Base-by-base conservation (phyloP, 1,139 yeast species). In the Pichia kudriavzevii region DNA sequence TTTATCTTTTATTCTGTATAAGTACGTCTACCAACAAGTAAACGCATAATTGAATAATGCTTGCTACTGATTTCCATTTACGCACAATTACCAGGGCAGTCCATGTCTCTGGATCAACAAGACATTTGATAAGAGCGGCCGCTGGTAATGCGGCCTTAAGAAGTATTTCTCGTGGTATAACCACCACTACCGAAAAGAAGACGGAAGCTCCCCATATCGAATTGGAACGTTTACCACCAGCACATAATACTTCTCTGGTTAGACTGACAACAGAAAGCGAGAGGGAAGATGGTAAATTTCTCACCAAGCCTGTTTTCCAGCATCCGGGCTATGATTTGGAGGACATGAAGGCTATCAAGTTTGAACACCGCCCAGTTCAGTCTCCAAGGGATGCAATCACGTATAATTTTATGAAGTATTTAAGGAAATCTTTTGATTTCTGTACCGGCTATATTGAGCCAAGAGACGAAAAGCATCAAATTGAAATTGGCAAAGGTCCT, bases 371-470 rank as follows among this genome's bases (percentile, higher is more conserved):
- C 29, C 55, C 53, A 4, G 79, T 84, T 1, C 43, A 47, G 25
- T 60, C 66, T 2, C 18, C 61, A 12, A 59, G 75, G 22, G 91
- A 80, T 52, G 61, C 57, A 34, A 53, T 76, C 17, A 82, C 85
- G 7, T 66, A 56, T 43, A 48, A 59, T 11, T 63, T 71, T 19
- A 66, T 77, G 47, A 52, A 51, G 39, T 43, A 60, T 19, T 62
- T 73, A 35, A 63, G 87, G 42, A 46, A 58, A 6, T 41, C 64
- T 9, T 80, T 79, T 56, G 88, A 80, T 53, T 54, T 69, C 25
- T 69, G 66, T 29, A 79, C 88, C 1, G 85, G 87, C 2, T 80
- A 79, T 59, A 69, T 63, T 39, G 75, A 74, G 43, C 74, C 79
- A 6, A 54, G 35, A 16, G 38, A 44, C 15, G 40, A 55, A 20